Percentiles rank a stretch among this genome's conserved stretches.
These are phyloP conservation scores for Papilionanthe hybrid DNA, from an alignment of 116 monocot species.

Conservation along the genomic window DNA sequence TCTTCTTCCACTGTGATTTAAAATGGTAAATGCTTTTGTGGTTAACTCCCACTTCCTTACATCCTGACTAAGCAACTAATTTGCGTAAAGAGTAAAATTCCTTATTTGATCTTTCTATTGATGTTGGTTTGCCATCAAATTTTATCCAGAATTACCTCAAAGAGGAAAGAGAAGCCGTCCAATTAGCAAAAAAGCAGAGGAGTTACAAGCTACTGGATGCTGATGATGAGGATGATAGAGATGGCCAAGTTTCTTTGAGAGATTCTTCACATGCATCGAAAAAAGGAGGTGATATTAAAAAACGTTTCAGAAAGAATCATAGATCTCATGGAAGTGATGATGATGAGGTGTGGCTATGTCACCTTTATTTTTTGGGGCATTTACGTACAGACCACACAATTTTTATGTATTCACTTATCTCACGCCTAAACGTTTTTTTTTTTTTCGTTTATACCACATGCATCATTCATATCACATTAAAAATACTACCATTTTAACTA, in stretches of 20 bases:
- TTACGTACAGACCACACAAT: too few species aligned
- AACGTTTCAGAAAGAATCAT: constrained; percentile 61
- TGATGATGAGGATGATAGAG: constrained; percentile 59
- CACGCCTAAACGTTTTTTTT: too few species aligned
- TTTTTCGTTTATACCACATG: too few species aligned
- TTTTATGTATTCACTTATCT: too few species aligned
- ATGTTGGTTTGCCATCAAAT: not conserved
- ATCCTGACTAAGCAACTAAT: not conserved
- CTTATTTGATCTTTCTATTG: constrained; percentile 1
- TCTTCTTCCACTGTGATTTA: not conserved
- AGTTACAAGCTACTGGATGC: constrained; percentile 75
- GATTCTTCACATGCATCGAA: constrained; percentile 15
- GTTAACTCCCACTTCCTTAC: not conserved
- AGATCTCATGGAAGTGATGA: constrained; percentile 47
- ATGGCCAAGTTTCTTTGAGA: constrained; percentile 9
- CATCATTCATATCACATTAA: too few species aligned
- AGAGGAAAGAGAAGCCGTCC: constrained; percentile 68
- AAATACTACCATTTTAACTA: too few species aligned
- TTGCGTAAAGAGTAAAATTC: not conserved
- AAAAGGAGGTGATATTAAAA: constrained; percentile 25
- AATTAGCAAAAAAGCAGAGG: constrained; percentile 66
- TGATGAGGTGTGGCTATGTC: constrained; percentile 39
- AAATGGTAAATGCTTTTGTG: not conserved
- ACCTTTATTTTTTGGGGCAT: not conserved
- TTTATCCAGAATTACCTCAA: constrained; percentile 57